Evolutionary conservation across 306 rosid genomes (phyloP).

Genomic region (Arachis stenosperma): DNA sequence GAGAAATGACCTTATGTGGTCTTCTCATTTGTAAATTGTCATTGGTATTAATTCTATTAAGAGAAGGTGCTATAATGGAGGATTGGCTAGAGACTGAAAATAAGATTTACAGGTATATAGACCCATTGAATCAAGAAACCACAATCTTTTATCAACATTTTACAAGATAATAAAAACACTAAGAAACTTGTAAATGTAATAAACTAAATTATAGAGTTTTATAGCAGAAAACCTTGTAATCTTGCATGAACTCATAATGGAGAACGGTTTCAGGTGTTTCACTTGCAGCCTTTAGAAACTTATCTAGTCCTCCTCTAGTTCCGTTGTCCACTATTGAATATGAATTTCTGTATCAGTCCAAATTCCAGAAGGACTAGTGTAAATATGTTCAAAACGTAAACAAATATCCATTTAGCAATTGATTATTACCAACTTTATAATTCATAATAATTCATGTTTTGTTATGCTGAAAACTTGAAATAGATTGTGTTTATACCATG

Average conservation of each 20-base stretch:
- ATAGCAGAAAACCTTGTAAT: constrained; percentile 75
- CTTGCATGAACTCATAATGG: constrained; percentile 99
- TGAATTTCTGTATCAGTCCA: constrained; percentile 31
- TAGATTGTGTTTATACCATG: too few species aligned
- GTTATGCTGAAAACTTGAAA: too few species aligned
- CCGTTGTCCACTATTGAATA: constrained; percentile 86
- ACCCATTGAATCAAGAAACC: too few species aligned
- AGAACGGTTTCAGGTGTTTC: constrained; percentile 90
- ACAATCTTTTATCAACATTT: too few species aligned
- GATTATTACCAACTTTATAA: constrained; percentile 1
- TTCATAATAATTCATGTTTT: neutral
- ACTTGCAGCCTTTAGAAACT: constrained; percentile 95
- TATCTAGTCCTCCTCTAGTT: constrained; percentile 89
- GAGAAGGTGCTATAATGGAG: too few species aligned
- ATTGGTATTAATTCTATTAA: too few species aligned
- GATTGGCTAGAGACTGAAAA: too few species aligned
- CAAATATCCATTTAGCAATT: constrained; percentile 1
- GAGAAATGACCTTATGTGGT: too few species aligned
- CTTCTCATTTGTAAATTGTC: too few species aligned
- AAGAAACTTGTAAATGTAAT: neutral
- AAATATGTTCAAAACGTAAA: neutral
- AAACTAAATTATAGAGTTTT: constrained; percentile 18
- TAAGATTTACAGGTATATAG: too few species aligned
- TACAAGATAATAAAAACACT: neutral
- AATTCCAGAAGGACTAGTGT: constrained; percentile 5